A percentile compares a stretch with the other conserved stretches of the same genome.
These are phyloP conservation scores for Entomortierella parvispora DNA, from an alignment of 192 early-diverging fungal genomes.

Conservation along the genomic window DNA sequence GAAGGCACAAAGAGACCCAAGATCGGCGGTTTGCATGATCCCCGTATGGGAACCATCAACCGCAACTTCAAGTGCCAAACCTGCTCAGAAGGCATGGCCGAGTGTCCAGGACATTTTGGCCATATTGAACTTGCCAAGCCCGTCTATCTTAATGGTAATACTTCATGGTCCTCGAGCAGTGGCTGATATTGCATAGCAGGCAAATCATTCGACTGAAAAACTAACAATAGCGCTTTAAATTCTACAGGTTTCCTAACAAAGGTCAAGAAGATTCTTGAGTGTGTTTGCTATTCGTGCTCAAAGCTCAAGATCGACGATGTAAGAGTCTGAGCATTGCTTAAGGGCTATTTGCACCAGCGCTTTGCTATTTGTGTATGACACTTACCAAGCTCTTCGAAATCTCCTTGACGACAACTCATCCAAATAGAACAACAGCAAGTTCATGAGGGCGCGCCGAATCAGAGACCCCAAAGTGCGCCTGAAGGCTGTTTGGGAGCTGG, in stretches of 20 bases:
- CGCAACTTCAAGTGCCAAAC: conserved; percentile 98
- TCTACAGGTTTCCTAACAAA: conserved; percentile 85
- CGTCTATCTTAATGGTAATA: conserved; percentile 90
- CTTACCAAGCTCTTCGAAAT: no score
- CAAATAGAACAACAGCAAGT: conserved; percentile 70
- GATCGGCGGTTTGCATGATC: conserved; percentile 88
- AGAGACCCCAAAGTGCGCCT: conserved; percentile 79
- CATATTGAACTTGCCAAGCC: conserved; percentile 97
- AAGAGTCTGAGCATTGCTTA: conserved; percentile 33
- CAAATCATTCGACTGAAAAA: neutral
- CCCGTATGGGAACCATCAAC: conserved; percentile 97
- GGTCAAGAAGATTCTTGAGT: conserved; percentile 97
- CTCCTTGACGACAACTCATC: no score
- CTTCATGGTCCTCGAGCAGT: neutral
- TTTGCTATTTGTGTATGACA: neutral
- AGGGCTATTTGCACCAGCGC: neutral
- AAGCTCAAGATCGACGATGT: conserved; percentile 90
- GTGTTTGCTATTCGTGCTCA: conserved; percentile 94
- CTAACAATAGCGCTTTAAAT: conserved; percentile 5
- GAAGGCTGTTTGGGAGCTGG: conserved; percentile 88
- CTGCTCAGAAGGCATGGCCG: conserved; percentile 94
- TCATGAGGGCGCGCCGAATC: conserved; percentile 69
- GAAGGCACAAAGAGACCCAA: conserved; percentile 87
- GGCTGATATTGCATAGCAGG: neutral
- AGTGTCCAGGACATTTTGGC: conserved; percentile 98